These are phyloP conservation scores for Ophiocordyceps robertsii DNA, from an alignment of 2,329 filamentous ascomycete species.

Conservation along the genomic window DNA sequence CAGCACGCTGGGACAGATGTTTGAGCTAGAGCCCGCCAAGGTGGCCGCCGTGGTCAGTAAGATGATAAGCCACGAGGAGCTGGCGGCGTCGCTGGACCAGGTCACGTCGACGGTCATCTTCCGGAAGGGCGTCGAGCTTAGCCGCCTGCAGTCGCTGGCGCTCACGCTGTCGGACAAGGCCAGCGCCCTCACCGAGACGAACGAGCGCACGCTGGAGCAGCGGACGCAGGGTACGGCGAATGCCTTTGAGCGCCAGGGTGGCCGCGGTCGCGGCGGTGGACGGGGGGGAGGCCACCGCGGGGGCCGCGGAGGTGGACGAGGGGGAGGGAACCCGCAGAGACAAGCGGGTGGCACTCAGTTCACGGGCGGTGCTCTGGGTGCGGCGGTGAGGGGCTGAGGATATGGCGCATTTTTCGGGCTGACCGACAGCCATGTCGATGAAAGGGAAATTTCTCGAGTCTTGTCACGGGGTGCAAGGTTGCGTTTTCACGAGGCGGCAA, in stretches of 20 bases:
- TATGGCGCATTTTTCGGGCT: neutral
- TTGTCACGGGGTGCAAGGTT: neutral
- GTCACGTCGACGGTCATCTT: constrained; percentile 97
- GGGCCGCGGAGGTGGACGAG: constrained; percentile 46
- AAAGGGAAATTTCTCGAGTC: neutral
- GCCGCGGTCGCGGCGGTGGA: constrained; percentile 54
- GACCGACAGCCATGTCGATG: neutral
- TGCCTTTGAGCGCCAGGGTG: constrained; percentile 87
- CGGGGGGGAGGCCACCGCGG: constrained; percentile 48
- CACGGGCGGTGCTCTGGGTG: constrained; percentile 66
- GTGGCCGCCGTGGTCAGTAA: constrained; percentile 92
- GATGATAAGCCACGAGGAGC: constrained; percentile 99
- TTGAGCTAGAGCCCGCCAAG: constrained; percentile 83
- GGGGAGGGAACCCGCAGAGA: constrained; percentile 45
- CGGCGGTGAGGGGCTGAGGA: constrained; percentile 45
- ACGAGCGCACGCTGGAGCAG: constrained; percentile 94
- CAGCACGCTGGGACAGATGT: constrained; percentile 79
- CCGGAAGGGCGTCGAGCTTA: constrained; percentile 97
- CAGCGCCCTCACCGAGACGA: constrained; percentile 86
- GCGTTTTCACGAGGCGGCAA: neutral
- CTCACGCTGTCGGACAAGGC: constrained; percentile 94
- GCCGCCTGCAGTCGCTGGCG: constrained; percentile 85
- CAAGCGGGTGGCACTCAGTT: constrained; percentile 66
- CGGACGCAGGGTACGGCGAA: constrained; percentile 91
- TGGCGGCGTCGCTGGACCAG: constrained; percentile 91